Conservation (phyloP, 768 basidiomycete genomes). For the Trametes elegans region DNA sequence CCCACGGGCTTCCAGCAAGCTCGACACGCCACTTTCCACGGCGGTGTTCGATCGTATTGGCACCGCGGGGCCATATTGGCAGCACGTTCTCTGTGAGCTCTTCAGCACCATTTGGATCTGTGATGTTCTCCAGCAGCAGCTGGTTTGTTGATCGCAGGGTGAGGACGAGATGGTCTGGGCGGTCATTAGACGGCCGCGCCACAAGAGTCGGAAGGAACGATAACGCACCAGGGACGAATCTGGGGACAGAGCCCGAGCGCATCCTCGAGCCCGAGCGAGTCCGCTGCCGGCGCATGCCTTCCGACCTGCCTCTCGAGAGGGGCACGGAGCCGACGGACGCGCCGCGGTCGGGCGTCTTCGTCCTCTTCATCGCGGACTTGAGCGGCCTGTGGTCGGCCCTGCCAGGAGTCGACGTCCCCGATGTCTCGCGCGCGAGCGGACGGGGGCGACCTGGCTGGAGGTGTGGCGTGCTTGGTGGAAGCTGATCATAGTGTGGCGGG, state of each 20-base stretch:
- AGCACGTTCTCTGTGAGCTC: constrained; percentile 58
- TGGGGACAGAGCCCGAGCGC: constrained; percentile 34
- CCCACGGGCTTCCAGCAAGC: constrained; percentile 71
- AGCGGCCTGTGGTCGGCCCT: constrained; percentile 30
- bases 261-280: constrained; percentile 20
- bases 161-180: constrained; percentile 68
- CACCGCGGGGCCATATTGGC: constrained; percentile 67
- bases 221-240: constrained; percentile 27
- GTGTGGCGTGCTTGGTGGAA: constrained; percentile 11
- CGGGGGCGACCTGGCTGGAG: constrained; percentile 14
- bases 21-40: constrained; percentile 58
- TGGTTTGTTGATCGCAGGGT: constrained; percentile 66
- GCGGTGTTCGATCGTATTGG: constrained; percentile 42
- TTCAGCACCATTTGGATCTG: constrained; percentile 52
- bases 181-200: background rate
- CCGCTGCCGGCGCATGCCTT: constrained; percentile 9
- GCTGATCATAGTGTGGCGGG: constrained; percentile 16
- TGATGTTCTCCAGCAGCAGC: constrained; percentile 45
- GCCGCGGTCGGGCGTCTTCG: constrained; percentile 24
- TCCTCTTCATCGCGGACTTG: constrained; percentile 60
- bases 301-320: constrained; percentile 16
- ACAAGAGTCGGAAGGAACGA: background rate
- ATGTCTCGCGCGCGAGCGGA: constrained; percentile 15
- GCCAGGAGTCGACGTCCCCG: constrained; percentile 13
- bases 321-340: constrained; percentile 10